Evolutionary conservation across 140 eudicot genomes (phyloP).

Genomic region (Bidens hawaiensis): DNA sequence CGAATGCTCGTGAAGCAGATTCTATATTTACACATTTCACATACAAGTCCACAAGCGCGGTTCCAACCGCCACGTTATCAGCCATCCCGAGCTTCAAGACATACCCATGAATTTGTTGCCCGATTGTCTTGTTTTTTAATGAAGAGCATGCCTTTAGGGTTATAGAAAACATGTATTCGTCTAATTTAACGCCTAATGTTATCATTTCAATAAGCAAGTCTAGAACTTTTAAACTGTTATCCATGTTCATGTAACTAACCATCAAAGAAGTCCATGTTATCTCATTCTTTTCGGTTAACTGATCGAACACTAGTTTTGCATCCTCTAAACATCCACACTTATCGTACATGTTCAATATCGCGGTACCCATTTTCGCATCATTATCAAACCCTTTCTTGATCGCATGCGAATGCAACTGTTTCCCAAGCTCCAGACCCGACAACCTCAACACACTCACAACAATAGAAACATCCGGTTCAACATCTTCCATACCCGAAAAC

Average conservation of each 20-base stretch:
- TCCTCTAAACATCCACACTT: slow-evolving; percentile 39
- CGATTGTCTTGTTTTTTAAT: slow-evolving; percentile 26
- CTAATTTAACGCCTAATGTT: slow-evolving; percentile 22
- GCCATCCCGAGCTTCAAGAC: slow-evolving; percentile 35
- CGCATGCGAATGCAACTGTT: slow-evolving; percentile 28
- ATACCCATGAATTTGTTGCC: slow-evolving; percentile 40
- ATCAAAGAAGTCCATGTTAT: slow-evolving; percentile 42
- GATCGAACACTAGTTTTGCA: slow-evolving; percentile 26
- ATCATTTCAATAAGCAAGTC: slow-evolving; percentile 28
- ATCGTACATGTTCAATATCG: slow-evolving; percentile 34
- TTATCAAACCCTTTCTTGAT: slow-evolving; percentile 29
- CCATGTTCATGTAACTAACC: slow-evolving; percentile 33
- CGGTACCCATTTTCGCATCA: slow-evolving; percentile 19
- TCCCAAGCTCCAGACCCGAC: slow-evolving; percentile 26
- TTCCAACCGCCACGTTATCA: slow-evolving; percentile 35
- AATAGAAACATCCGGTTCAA: neutral
- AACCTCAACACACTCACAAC: neutral
- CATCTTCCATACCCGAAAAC: neutral
- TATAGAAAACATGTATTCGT: slow-evolving; percentile 43
- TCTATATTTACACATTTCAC: slow-evolving; percentile 41
- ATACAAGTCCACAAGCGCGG: slow-evolving; percentile 48
- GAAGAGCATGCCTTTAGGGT: slow-evolving; percentile 36
- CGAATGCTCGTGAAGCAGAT: slow-evolving; percentile 29
- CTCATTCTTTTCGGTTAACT: slow-evolving; percentile 32
- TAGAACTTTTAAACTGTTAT: slow-evolving; percentile 25